Conservation (phyloP, 345 rosid species). For the Rhizophora mangle region DNA sequence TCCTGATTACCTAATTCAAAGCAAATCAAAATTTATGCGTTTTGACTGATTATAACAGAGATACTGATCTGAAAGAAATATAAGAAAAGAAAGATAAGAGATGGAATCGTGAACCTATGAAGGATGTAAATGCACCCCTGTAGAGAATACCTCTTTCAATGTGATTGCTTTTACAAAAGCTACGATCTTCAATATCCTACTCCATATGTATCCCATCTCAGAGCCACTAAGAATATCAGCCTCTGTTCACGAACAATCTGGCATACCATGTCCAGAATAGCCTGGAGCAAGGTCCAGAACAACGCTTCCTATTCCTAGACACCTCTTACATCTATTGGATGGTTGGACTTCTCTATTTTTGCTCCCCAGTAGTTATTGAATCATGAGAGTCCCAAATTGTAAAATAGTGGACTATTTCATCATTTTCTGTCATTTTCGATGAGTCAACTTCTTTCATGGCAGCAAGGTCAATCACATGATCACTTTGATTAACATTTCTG, state of each 20-base stretch:
- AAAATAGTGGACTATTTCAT: conserved; percentile 42
- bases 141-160: neutral
- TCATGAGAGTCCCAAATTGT: neutral
- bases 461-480: conserved; percentile 40
- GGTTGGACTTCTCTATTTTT: no score
- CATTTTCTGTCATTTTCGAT: conserved; percentile 44
- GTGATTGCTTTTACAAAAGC: neutral
- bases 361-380: no score
- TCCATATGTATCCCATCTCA: conserved; percentile 24
- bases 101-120: no score
- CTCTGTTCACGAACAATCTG: conserved; percentile 42
- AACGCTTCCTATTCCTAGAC: conserved; percentile 38
- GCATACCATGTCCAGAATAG: conserved; percentile 21
- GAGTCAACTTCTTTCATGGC: conserved; percentile 39
- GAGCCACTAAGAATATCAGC: conserved; percentile 33
- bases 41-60: no score
- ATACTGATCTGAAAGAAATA: no score
- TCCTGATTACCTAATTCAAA: no score
- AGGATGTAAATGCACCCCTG: no score
- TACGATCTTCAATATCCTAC: neutral
- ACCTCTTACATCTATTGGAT: neutral
- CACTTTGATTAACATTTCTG: conserved; percentile 5
- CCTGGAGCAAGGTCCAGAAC: conserved; percentile 20
- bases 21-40: no score
- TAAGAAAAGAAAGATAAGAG: no score